Base-by-base conservation (phyloP, 2,329 filamentous ascomycete species). In the Ceratocystis eucalypticola region DNA sequence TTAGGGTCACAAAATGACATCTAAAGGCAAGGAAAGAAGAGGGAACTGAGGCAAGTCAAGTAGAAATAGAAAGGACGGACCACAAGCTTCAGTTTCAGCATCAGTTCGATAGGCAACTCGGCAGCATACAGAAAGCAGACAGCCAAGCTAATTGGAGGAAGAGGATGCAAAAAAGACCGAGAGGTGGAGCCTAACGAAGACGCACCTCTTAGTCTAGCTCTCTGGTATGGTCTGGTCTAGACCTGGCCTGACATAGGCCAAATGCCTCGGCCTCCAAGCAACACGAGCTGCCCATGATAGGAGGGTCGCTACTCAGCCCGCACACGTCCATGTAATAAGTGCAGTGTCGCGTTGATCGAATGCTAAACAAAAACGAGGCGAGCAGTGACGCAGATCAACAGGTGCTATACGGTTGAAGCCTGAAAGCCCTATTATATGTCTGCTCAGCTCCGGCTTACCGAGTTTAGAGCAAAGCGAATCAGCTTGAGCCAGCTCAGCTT, bases 391-490 rank as follows among this genome's bases (percentile, higher is more conserved):
- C 1, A 15, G 12, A 15, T 41, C 37, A 41, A 41, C 37, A 41
- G 10, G 37, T 15, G 10, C 37, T 15, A 41, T 12, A 12, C 37
- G 12, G 37, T 41, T 15, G 10, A 41, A 41, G 10, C 37, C 10
- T 41, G 10, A 41, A 41, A 15, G 37, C 37, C 37, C 37, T 41
- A 15, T 41, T 15, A 30, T 50, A 44, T 22, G 5, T 82, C 81
- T 10, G 12, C 10, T 33, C 62, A 50, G 22, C 20, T 50, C 10
- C 10, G 10, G 37, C 37, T 41, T 41, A 41, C 10, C 37, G 3
- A 12, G 37, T 12, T 41, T 41, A 41, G 37, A 41, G 37, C 10
- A 12, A 41, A 41, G 3, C 37, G 37, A 41, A 41, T 12, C 10
- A 41, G 33, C 33, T 37, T 12, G 8, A n/a, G 28, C 30, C 25